These are phyloP conservation scores for Rhynchospora pubera DNA, from an alignment of 176 grass and related monocot species.

Conservation along the genomic window DNA sequence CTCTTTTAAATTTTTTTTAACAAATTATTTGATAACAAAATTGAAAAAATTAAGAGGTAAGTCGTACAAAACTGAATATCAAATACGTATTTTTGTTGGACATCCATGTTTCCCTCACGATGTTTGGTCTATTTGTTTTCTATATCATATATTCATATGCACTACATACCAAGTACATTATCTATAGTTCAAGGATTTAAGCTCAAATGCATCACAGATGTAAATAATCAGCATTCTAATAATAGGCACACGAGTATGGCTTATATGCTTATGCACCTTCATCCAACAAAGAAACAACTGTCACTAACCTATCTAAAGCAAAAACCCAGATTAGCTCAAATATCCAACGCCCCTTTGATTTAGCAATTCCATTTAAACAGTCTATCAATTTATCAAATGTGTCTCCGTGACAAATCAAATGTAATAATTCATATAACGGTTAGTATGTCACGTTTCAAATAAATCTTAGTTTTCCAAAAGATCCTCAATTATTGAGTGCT, in stretches of 20 bases:
- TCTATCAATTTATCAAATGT: neutral
- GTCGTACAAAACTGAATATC: too few species aligned
- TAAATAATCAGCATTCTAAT: neutral
- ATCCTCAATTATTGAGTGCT: neutral
- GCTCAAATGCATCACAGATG: neutral
- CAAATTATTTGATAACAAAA: too few species aligned
- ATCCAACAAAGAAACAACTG: neutral
- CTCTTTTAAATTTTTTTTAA: too few species aligned
- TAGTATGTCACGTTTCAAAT: neutral
- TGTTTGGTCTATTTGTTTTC: too few species aligned
- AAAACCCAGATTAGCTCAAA: neutral
- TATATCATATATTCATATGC: too few species aligned
- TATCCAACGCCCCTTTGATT: neutral
- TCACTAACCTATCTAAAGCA: neutral
- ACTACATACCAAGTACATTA: too few species aligned
- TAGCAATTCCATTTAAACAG: neutral
- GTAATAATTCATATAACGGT: neutral
- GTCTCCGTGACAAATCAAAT: neutral
- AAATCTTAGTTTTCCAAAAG: neutral
- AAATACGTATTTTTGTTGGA: too few species aligned
- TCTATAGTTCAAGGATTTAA: neutral
- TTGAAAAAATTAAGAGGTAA: too few species aligned
- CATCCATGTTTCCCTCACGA: too few species aligned
- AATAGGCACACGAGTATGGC: neutral
- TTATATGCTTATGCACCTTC: neutral